These are phyloP conservation scores for Prunus mira DNA, from an alignment of 306 rosid genomes.

Conservation along the genomic window DNA sequence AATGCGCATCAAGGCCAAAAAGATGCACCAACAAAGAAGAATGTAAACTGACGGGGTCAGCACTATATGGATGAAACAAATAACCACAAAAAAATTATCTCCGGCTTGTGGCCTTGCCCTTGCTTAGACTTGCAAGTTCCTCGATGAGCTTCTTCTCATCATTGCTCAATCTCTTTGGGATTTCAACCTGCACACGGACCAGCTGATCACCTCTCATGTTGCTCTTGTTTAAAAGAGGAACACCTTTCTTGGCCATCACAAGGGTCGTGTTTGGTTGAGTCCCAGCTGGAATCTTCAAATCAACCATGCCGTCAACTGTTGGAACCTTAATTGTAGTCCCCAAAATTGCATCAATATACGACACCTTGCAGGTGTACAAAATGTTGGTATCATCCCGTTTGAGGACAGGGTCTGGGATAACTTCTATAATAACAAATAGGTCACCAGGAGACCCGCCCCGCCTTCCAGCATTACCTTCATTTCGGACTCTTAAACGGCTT, in stretches of 20 bases:
- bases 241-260: slow-evolving; percentile 97
- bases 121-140: slow-evolving; percentile 88
- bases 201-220: slow-evolving; percentile 96
- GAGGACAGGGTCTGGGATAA: slow-evolving; percentile 83
- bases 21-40: slow-evolving; percentile 19
- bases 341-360: slow-evolving; percentile 86
- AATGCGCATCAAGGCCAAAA: slow-evolving; percentile 28
- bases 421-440: slow-evolving; percentile 86
- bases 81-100: slow-evolving; percentile 30
- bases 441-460: slow-evolving; percentile 92
- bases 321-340: slow-evolving; percentile 89
- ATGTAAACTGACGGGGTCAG: background rate
- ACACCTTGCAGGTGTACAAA: slow-evolving; percentile 75
- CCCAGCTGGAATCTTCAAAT: slow-evolving; percentile 65
- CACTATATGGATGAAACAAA: slow-evolving; percentile 3
- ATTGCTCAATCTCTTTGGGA: slow-evolving; percentile 75
- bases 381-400: slow-evolving; percentile 96
- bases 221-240: slow-evolving; percentile 78
- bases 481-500: slow-evolving; percentile 92
- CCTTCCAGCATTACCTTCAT: slow-evolving; percentile 93
- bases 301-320: slow-evolving; percentile 86
- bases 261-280: slow-evolving; percentile 95
- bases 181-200: slow-evolving; percentile 95
- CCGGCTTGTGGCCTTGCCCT: slow-evolving; percentile 68
- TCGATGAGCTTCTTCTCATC: slow-evolving; percentile 83